Percentiles rank a stretch among this genome's conserved stretches.
These are phyloP conservation scores for Lenwebbia sp. DNA, from an alignment of 345 rosid species.

Conservation along the genomic window DNA sequence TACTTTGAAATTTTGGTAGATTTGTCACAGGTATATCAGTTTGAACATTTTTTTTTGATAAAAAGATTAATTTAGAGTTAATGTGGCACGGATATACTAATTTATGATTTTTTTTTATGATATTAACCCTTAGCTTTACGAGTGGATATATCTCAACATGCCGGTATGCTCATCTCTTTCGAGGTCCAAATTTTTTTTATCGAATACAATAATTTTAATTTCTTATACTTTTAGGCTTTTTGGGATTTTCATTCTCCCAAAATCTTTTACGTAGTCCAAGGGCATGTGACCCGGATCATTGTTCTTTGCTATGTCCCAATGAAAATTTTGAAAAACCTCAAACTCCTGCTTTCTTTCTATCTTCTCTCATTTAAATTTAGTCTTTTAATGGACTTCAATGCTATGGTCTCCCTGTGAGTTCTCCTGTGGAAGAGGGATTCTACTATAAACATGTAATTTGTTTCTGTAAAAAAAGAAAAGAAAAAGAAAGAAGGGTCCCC, in stretches of 20 bases:
- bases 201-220: background rate
- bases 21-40: background rate
- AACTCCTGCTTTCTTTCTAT: background rate
- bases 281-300: background rate
- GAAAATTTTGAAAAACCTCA: background rate
- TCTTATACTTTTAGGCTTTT: background rate
- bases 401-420: background rate
- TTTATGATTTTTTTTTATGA: background rate
- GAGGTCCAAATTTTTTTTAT: background rate
- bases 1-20: background rate
- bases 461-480: background rate
- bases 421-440: background rate
- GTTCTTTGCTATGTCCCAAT: background rate
- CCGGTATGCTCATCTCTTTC: background rate
- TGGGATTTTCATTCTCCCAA: background rate
- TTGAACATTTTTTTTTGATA: background rate
- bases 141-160: background rate
- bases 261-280: background rate
- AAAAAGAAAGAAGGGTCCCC: background rate
- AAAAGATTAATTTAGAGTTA: background rate
- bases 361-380: background rate
- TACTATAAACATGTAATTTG: background rate
- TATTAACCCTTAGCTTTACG: background rate
- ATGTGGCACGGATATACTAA: rapidly evolving
- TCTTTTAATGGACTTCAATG: background rate